phyloP scores from a whole-genome alignment of 2,329 filamentous ascomycete species.

The Nigrospora oryzae region DNA sequence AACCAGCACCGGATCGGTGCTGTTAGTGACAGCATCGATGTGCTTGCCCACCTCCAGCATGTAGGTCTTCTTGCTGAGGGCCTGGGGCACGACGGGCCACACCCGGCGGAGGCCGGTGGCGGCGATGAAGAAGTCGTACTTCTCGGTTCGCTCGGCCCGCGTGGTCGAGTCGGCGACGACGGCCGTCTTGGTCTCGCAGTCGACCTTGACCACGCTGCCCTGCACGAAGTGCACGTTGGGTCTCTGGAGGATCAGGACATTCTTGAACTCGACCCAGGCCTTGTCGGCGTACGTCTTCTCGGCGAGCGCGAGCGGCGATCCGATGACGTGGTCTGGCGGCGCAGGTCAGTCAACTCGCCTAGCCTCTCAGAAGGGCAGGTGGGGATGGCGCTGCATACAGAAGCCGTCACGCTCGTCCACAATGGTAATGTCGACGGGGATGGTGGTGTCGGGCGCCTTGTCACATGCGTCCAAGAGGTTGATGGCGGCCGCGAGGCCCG shows the following conservation, averaged over 20 bases:
- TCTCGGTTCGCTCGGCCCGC: slow-evolving; percentile 29
- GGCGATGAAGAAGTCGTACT: slow-evolving; percentile 70
- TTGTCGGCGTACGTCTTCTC: slow-evolving; percentile 54
- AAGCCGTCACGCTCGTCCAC: slow-evolving; percentile 79
- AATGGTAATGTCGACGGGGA: slow-evolving; percentile 61
- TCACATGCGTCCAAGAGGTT: slow-evolving; percentile 60
- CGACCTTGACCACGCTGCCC: slow-evolving; percentile 53
- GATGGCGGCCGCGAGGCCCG: slow-evolving; percentile 57
- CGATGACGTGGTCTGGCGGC: slow-evolving; percentile 63
- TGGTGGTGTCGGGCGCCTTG: slow-evolving; percentile 33
- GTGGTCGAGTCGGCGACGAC: slow-evolving; percentile 41
- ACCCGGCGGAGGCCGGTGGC: slow-evolving; percentile 61
- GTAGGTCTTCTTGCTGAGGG: slow-evolving; percentile 52
- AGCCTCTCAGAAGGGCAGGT: slow-evolving; percentile 2
- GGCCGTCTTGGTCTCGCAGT: slow-evolving; percentile 51
- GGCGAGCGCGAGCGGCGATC: slow-evolving; percentile 63
- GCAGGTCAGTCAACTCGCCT: neutral
- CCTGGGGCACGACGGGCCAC: slow-evolving; percentile 67
- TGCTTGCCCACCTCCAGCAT: slow-evolving; percentile 53
- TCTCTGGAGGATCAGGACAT: slow-evolving; percentile 57
- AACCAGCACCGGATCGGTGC: slow-evolving; percentile 53
- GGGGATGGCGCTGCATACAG: slow-evolving; percentile 43
- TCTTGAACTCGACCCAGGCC: slow-evolving; percentile 61
- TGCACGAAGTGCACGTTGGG: slow-evolving; percentile 57
- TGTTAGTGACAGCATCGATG: slow-evolving; percentile 43